A percentile compares a stretch with the other conserved stretches of the same genome.
Conservation (phyloP, 352 stramenopile species). For the Globisporangium mamillatum region DNA sequence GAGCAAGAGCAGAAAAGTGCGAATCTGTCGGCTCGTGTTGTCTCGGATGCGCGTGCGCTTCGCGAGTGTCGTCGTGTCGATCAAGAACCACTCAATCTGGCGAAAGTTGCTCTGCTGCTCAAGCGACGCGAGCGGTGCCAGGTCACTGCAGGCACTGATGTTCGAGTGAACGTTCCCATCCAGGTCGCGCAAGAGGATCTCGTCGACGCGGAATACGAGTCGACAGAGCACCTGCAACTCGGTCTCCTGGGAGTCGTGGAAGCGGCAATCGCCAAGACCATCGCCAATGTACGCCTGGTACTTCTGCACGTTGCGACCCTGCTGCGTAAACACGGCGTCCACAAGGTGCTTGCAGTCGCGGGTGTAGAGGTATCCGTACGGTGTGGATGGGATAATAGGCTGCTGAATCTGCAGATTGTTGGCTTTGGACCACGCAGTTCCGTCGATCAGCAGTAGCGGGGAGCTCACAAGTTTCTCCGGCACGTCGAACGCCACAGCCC, state of each 20-base stretch:
- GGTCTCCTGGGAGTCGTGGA: slow-evolving; percentile 40
- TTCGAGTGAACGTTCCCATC: slow-evolving; percentile 19
- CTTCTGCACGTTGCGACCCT: slow-evolving; percentile 42
- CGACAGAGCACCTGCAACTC: slow-evolving; percentile 31
- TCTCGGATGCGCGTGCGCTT: slow-evolving; percentile 35
- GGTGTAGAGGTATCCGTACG: slow-evolving; percentile 41
- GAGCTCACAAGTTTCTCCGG: slow-evolving; percentile 31
- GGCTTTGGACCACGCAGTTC: slow-evolving; percentile 30
- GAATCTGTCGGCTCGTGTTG: slow-evolving; percentile 39
- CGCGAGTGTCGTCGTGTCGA: slow-evolving; percentile 22
- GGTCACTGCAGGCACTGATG: slow-evolving; percentile 21
- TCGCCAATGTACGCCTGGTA: slow-evolving; percentile 42
- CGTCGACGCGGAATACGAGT: slow-evolving; percentile 32
- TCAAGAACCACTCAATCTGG: slow-evolving; percentile 35
- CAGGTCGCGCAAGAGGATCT: slow-evolving; percentile 28
- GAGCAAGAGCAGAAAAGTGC: slow-evolving; percentile 33
- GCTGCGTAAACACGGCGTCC: slow-evolving; percentile 24
- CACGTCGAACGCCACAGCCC: slow-evolving; percentile 19
- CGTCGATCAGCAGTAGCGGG: slow-evolving; percentile 29
- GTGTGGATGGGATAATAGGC: slow-evolving; percentile 14
- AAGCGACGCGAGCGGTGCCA: neutral
- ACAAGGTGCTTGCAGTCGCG: slow-evolving; percentile 27
- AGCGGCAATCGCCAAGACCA: slow-evolving; percentile 30
- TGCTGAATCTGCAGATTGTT: slow-evolving; percentile 1
- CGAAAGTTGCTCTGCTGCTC: slow-evolving; percentile 26